Evolutionary conservation across 2,329 filamentous ascomycete species (phyloP).

Genomic region (Xylariaceae sp.): DNA sequence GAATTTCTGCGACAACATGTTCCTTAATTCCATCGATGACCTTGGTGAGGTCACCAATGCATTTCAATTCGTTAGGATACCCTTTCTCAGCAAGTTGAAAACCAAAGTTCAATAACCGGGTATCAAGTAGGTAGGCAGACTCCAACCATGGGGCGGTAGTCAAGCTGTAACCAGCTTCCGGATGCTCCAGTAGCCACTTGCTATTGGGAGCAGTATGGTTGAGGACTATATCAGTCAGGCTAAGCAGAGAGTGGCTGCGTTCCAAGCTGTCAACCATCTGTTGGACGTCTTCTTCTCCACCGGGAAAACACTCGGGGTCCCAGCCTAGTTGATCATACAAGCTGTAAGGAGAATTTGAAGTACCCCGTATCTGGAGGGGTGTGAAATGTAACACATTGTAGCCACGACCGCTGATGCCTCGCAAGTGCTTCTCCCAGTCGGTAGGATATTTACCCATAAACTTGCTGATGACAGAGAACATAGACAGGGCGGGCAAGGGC

Average conservation of each 20-base stretch:
- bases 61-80: constrained; percentile 70
- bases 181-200: constrained; percentile 88
- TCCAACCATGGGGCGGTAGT: constrained; percentile 78
- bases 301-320: constrained; percentile 76
- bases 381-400: constrained; percentile 99
- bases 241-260: constrained; percentile 75
- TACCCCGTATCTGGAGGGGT: constrained; percentile 80
- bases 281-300: constrained; percentile 76
- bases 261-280: constrained; percentile 78
- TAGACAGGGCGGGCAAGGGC: constrained; percentile 79
- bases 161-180: constrained; percentile 92
- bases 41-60: constrained; percentile 65
- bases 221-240: constrained; percentile 92
- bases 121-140: constrained; percentile 59
- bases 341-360: constrained; percentile 95
- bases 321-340: constrained; percentile 88
- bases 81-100: constrained; percentile 65
- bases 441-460: constrained; percentile 92
- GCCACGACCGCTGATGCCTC: constrained; percentile 80
- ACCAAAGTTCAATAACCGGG: constrained; percentile 69
- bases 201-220: constrained; percentile 98
- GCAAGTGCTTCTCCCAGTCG: constrained; percentile 86
- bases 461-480: constrained; percentile 94
- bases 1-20: constrained; percentile 70
- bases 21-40: constrained; percentile 83